phyloP scores from a whole-genome alignment of 75 land plant species.

The Sequoiadendron giganteum region DNA sequence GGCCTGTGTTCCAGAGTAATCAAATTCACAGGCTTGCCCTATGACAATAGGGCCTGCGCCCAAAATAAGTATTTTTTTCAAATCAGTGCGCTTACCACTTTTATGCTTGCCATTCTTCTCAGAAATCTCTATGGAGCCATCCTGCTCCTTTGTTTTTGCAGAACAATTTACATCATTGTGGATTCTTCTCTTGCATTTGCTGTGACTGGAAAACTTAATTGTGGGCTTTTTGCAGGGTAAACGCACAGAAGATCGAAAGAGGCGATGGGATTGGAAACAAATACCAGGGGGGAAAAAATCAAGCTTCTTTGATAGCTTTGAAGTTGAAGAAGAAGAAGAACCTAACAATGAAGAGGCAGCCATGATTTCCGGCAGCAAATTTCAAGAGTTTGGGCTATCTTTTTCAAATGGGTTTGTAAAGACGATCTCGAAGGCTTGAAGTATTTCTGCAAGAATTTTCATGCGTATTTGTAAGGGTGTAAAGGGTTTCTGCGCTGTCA shows the following conservation, averaged over 20 bases:
- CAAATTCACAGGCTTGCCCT: constrained; percentile 99
- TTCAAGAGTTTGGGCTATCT: neutral
- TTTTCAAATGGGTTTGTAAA: neutral
- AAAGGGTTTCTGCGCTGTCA: neutral
- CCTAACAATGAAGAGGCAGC: neutral
- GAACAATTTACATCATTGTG: neutral
- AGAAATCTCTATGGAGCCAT: neutral
- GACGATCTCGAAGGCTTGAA: neutral
- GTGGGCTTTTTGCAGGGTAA: neutral
- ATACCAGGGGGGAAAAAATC: neutral
- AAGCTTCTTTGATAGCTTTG: neutral
- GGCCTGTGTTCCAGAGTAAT: constrained; percentile 98
- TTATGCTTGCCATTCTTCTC: neutral
- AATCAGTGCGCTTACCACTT: constrained; percentile 79
- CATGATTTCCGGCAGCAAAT: neutral
- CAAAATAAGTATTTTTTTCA: constrained; percentile 92
- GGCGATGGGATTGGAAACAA: neutral
- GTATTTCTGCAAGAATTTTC: neutral
- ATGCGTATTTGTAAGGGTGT: neutral
- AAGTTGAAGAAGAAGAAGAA: neutral
- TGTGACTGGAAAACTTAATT: neutral
- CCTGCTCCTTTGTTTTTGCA: neutral
- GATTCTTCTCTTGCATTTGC: neutral
- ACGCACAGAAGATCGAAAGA: neutral
- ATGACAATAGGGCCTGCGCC: constrained; percentile 99